A percentile compares a stretch with the other conserved stretches of the same genome.
These are phyloP conservation scores for Parietichytrium sp. DNA, from an alignment of 108 stramenopile species.

Conservation along the genomic window DNA sequence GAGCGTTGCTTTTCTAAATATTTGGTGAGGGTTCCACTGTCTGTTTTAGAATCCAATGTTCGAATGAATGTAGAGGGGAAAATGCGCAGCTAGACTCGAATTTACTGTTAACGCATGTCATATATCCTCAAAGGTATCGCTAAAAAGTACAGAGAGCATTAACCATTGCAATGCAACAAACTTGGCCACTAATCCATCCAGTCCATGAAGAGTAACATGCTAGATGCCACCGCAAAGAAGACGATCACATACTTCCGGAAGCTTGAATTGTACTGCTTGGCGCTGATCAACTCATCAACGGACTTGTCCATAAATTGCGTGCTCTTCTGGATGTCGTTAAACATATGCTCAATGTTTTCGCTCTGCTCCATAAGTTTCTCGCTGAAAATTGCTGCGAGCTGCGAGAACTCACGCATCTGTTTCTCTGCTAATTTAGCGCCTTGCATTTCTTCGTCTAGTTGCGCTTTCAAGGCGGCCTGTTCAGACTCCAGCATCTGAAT, in stretches of 20 bases:
- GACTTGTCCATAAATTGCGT: background rate
- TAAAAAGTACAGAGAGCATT: too few species aligned
- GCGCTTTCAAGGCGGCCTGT: background rate
- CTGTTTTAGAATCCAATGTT: too few species aligned
- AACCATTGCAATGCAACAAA: too few species aligned
- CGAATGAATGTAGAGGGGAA: too few species aligned
- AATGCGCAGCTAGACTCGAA: too few species aligned
- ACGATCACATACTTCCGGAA: slow-evolving; percentile 7
- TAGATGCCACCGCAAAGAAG: background rate
- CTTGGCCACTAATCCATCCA: slow-evolving; percentile 30
- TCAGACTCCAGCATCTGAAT: background rate
- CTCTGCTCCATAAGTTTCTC: slow-evolving; percentile 22
- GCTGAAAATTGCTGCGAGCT: background rate
- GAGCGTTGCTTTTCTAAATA: too few species aligned
- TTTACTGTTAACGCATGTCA: too few species aligned
- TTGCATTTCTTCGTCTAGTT: background rate
- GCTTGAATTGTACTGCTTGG: slow-evolving; percentile 9
- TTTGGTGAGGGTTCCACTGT: too few species aligned
- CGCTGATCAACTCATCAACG: background rate
- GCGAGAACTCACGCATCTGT: slow-evolving; percentile 33
- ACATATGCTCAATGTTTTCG: background rate
- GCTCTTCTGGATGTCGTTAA: slow-evolving; percentile 25
- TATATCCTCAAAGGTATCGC: too few species aligned
- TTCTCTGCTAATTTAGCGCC: background rate
- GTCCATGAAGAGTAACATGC: background rate